phyloP scores from a whole-genome alignment of 768 basidiomycete genomes.

The Pulveroboletus sp. region DNA sequence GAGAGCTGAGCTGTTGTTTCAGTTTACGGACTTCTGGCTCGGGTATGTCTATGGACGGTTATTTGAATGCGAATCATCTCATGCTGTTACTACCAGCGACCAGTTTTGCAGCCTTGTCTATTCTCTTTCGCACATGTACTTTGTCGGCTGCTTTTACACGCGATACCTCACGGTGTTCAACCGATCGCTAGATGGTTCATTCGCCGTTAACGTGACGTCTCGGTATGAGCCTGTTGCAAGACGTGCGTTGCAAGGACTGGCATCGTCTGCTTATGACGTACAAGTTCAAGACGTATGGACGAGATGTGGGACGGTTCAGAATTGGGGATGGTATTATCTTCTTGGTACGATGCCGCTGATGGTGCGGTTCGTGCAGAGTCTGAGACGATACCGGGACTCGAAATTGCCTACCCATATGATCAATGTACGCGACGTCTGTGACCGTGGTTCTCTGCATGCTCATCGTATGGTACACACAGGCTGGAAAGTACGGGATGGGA shows the following conservation, averaged over 20 bases:
- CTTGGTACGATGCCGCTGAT: slow-evolving; percentile 62
- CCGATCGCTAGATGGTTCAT: background rate
- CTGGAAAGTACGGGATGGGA: slow-evolving; percentile 73
- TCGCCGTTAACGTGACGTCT: background rate
- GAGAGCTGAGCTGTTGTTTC: background rate
- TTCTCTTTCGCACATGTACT: slow-evolving; percentile 64
- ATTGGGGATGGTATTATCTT: slow-evolving; percentile 60
- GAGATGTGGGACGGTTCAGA: slow-evolving; percentile 33
- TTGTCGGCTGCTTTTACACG: slow-evolving; percentile 69
- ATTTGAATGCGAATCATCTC: background rate
- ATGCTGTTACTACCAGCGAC: slow-evolving; percentile 43
- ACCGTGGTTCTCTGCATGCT: background rate
- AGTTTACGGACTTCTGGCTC: slow-evolving; percentile 88
- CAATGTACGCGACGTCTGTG: slow-evolving; percentile 49
- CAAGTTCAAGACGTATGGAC: slow-evolving; percentile 44
- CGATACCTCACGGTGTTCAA: slow-evolving; percentile 1
- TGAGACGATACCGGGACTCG: slow-evolving; percentile 83
- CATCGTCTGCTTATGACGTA: slow-evolving; percentile 13
- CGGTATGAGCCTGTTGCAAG: background rate
- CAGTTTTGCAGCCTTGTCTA: slow-evolving; percentile 77
- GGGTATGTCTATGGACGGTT: slow-evolving; percentile 43
- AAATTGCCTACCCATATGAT: slow-evolving; percentile 70
- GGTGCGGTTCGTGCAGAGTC: slow-evolving; percentile 77
- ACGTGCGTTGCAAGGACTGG: background rate
- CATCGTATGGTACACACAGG: slow-evolving; percentile 40